These are phyloP conservation scores for Notholithocarpus densiflorus DNA, from an alignment of 306 rosid genomes.

Conservation along the genomic window DNA sequence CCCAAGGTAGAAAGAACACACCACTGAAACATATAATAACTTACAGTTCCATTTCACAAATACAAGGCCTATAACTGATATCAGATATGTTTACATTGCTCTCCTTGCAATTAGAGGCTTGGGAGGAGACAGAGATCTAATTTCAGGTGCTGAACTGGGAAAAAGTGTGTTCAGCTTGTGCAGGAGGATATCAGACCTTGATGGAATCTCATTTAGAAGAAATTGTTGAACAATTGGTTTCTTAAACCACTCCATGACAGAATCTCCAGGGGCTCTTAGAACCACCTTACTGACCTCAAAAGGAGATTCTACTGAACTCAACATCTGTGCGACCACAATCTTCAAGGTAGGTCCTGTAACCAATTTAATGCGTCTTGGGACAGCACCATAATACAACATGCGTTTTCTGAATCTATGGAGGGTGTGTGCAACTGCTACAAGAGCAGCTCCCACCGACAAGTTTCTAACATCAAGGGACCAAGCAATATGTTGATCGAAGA, in stretches of 20 bases:
- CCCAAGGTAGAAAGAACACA: slow-evolving; percentile 13
- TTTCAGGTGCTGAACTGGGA: slow-evolving; percentile 94
- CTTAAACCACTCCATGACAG: slow-evolving; percentile 95
- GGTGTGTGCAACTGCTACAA: slow-evolving; percentile 81
- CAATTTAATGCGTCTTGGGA: slow-evolving; percentile 84
- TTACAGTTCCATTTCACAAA: slow-evolving; percentile 5
- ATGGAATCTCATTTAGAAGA: slow-evolving; percentile 85
- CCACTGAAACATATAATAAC: background rate
- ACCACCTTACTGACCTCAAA: slow-evolving; percentile 98
- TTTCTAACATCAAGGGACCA: slow-evolving; percentile 97
- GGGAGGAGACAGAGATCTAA: slow-evolving; percentile 78
- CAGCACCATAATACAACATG: slow-evolving; percentile 85
- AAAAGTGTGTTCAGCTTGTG: slow-evolving; percentile 88
- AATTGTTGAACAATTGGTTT: slow-evolving; percentile 96
- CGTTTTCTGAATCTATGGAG: slow-evolving; percentile 96
- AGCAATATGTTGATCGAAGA: slow-evolving; percentile 92
- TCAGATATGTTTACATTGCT: slow-evolving; percentile 27
- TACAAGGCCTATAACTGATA: slow-evolving; percentile 3
- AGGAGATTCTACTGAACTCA: slow-evolving; percentile 87
- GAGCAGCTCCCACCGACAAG: slow-evolving; percentile 93
- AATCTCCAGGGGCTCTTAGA: slow-evolving; percentile 88
- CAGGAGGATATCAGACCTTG: slow-evolving; percentile 83
- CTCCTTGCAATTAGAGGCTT: slow-evolving; percentile 64
- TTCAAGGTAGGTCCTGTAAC: slow-evolving; percentile 88
- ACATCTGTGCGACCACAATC: slow-evolving; percentile 82